Percentiles rank a stretch among this genome's conserved stretches.
Conservation (phyloP, 306 rosid species). For the apple (Malus domestica) region DNA sequence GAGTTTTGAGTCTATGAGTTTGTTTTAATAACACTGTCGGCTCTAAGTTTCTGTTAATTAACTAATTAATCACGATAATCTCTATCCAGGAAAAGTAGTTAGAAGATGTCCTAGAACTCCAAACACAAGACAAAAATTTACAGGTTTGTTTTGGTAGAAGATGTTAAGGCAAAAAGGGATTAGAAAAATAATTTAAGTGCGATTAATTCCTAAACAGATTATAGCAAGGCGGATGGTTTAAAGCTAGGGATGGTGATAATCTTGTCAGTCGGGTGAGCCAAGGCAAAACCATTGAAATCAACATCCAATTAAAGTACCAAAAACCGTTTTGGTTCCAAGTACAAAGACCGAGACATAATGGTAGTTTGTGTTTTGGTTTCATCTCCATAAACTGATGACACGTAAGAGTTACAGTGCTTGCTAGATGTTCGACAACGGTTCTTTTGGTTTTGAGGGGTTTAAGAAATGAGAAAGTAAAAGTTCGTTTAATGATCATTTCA, state of each 20-base stretch:
- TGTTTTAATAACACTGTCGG: background rate
- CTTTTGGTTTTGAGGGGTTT: background rate
- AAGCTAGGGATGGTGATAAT: background rate
- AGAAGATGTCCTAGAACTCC: background rate
- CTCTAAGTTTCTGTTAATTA: background rate
- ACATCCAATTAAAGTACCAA: background rate
- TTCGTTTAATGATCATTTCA: too few species aligned
- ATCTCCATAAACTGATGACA: background rate
- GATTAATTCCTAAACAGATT: background rate
- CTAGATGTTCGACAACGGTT: background rate
- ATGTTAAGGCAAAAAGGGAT: background rate
- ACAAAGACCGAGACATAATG: background rate
- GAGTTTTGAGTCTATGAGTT: background rate
- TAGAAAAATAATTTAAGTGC: background rate
- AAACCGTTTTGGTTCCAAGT: background rate
- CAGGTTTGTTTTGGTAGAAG: background rate
- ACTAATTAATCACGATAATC: constrained; percentile 11
- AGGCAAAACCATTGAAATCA: background rate
- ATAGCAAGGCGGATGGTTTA: background rate
- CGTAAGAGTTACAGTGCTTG: background rate
- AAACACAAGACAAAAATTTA: background rate
- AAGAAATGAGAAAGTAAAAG: background rate
- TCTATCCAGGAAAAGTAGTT: background rate
- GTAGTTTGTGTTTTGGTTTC: background rate
- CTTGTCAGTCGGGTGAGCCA: background rate